Percentiles rank a stretch among this genome's conserved stretches.
Evolutionary conservation across 2,329 filamentous ascomycete species (phyloP).

Genomic region (Purpureocillium lavendulum): DNA sequence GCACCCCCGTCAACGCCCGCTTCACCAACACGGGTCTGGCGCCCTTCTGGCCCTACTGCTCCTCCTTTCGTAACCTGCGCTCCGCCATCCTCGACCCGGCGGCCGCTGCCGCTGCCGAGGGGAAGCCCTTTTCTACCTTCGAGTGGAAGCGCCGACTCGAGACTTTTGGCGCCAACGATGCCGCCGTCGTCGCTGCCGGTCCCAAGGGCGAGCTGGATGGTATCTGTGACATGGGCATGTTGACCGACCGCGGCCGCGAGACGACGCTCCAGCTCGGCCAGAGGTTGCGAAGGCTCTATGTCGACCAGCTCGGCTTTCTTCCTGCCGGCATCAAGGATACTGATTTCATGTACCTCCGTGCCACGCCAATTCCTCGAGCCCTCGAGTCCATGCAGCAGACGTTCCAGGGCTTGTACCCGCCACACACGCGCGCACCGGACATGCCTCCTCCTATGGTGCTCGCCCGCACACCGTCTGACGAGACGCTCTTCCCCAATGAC

Average conservation of each 20-base stretch:
- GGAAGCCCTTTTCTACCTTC: constrained; percentile 30
- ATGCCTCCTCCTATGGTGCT: constrained; percentile 60
- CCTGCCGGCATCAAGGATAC: constrained; percentile 47
- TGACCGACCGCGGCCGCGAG: constrained; percentile 67
- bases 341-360: constrained; percentile 62
- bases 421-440: constrained; percentile 27
- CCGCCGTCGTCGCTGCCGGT: constrained; percentile 61
- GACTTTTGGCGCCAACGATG: constrained; percentile 64
- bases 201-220: constrained; percentile 63
- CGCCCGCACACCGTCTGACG: constrained; percentile 55
- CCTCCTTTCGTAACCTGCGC: constrained; percentile 61
- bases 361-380: constrained; percentile 67
- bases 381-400: constrained; percentile 71
- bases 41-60: constrained; percentile 84
- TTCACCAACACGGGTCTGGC: constrained; percentile 71
- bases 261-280: constrained; percentile 63
- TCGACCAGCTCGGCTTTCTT: constrained; percentile 67
- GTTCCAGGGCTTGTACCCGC: constrained; percentile 67
- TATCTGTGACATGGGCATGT: constrained; percentile 71
- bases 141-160: constrained; percentile 70
- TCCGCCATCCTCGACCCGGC: constrained; percentile 37
- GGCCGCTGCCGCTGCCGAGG: constrained; percentile 17
- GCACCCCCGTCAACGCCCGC: constrained; percentile 78
- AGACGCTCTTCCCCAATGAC: constrained; percentile 77
- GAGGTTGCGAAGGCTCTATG: constrained; percentile 62